These are phyloP conservation scores for Brassica balearica DNA, from an alignment of 441 rosid genomes.

Conservation along the genomic window DNA sequence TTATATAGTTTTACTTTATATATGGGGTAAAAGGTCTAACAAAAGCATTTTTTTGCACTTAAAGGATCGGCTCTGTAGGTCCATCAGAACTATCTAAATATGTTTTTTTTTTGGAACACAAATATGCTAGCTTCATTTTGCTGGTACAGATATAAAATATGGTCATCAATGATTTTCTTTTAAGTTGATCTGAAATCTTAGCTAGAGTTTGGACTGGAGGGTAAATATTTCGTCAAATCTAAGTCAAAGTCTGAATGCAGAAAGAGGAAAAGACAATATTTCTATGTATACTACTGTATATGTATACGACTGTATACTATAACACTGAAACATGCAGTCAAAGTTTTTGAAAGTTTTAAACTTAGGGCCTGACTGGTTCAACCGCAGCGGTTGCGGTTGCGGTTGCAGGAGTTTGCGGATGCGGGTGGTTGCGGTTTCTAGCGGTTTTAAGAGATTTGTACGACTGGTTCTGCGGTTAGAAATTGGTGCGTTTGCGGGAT, in stretches of 20 bases:
- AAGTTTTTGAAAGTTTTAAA: too few species aligned
- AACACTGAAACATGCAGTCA: neutral
- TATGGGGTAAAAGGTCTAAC: too few species aligned
- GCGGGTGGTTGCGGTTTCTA: too few species aligned
- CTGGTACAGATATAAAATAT: neutral
- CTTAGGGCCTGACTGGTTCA: too few species aligned
- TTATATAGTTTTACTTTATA: too few species aligned
- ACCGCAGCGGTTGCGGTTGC: too few species aligned
- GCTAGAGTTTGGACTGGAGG: neutral
- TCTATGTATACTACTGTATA: too few species aligned
- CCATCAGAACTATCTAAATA: neutral
- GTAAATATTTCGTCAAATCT: neutral
- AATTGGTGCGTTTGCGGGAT: too few species aligned
- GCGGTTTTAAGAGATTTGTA: too few species aligned
- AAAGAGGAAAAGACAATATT: neutral
- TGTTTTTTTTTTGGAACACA: too few species aligned
- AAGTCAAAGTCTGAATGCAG: neutral
- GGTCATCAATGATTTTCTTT: neutral
- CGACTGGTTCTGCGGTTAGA: too few species aligned
- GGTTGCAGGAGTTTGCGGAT: too few species aligned
- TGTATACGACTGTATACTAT: neutral
- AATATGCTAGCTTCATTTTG: neutral
- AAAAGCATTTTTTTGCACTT: neutral
- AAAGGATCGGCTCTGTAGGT: neutral
- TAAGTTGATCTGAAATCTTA: neutral